Evolutionary conservation across 257 asterid species (phyloP).

Genomic region (Oldenlandia corymbosa): DNA sequence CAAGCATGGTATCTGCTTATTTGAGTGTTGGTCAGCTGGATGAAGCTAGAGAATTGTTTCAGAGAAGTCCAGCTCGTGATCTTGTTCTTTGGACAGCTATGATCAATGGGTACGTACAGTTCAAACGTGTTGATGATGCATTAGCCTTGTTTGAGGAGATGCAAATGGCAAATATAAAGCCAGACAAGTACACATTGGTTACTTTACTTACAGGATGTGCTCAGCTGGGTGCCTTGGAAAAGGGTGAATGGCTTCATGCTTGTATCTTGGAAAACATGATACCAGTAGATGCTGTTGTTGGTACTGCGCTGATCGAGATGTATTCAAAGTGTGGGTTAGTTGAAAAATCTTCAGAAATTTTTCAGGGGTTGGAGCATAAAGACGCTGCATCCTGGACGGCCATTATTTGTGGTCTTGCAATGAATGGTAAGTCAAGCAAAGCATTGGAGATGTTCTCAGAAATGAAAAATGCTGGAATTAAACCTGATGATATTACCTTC

Average conservation of each 20-base stretch:
- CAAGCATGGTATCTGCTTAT: slow-evolving; percentile 75
- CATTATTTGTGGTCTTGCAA: slow-evolving; percentile 60
- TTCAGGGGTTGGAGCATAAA: slow-evolving; percentile 45
- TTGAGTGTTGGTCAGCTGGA: slow-evolving; percentile 47
- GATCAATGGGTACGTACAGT: slow-evolving; percentile 80
- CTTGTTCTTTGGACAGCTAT: slow-evolving; percentile 80
- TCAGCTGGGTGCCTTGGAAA: slow-evolving; percentile 64
- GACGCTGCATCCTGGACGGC: slow-evolving; percentile 79
- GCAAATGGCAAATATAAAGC: slow-evolving; percentile 62
- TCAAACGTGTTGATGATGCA: slow-evolving; percentile 67
- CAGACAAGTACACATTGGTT: slow-evolving; percentile 78
- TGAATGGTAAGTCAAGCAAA: slow-evolving; percentile 48
- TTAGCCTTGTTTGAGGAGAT: slow-evolving; percentile 52
- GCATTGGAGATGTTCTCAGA: slow-evolving; percentile 60
- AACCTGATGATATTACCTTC: slow-evolving; percentile 73
- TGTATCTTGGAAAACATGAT: slow-evolving; percentile 49
- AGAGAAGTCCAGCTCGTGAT: slow-evolving; percentile 59
- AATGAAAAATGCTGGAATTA: slow-evolving; percentile 53
- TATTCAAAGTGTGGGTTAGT: slow-evolving; percentile 80
- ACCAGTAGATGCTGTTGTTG: slow-evolving; percentile 53
- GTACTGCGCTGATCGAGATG: slow-evolving; percentile 85
- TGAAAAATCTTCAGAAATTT: slow-evolving; percentile 52
- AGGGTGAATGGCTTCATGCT: slow-evolving; percentile 70
- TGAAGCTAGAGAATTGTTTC: slow-evolving; percentile 65
- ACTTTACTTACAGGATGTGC: slow-evolving; percentile 83